phyloP scores from a whole-genome alignment of 2,329 filamentous ascomycete species.

The Aureobasidium sp. region DNA sequence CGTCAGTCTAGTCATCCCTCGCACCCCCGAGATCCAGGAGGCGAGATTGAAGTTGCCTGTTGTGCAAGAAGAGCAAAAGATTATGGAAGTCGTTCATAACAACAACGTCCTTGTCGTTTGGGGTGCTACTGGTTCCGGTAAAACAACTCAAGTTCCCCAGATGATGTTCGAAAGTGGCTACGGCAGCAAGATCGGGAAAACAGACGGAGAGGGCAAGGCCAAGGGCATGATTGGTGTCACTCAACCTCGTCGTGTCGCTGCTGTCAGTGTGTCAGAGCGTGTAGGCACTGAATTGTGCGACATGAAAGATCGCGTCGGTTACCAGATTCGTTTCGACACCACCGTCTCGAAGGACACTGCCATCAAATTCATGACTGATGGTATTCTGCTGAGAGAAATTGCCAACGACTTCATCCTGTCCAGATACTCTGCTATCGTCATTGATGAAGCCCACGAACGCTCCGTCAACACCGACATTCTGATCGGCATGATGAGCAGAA shows the following conservation, averaged over 20 bases:
- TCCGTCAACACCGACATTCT: constrained; percentile 97
- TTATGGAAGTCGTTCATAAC: constrained; percentile 96
- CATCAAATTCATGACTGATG: constrained; percentile 98
- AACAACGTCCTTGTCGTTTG: constrained; percentile 85
- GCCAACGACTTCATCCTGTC: constrained; percentile 77
- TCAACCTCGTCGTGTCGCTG: constrained; percentile 87
- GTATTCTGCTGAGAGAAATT: constrained; percentile 85
- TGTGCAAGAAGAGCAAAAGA: constrained; percentile 88
- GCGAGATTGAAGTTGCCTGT: constrained; percentile 75
- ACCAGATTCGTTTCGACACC: constrained; percentile 89
- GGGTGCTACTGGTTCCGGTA: constrained; percentile 91
- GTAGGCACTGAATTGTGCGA: constrained; percentile 78
- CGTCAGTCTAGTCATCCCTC: constrained; percentile 63
- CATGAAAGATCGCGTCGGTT: constrained; percentile 69
- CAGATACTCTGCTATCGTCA: constrained; percentile 88
- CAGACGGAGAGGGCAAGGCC: constrained; percentile 25
- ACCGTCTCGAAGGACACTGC: constrained; percentile 72
- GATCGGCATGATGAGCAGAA: constrained; percentile 92
- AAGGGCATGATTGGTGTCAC: constrained; percentile 92
- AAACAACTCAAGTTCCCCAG: constrained; percentile 94
- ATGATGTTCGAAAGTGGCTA: constrained; percentile 94
- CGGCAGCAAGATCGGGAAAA: constrained; percentile 57
- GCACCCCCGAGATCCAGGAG: constrained; percentile 66
- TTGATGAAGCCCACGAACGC: constrained; percentile 94
- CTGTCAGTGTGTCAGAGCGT: constrained; percentile 92